phyloP scores from a whole-genome alignment of 2,329 filamentous ascomycete species.

The Nigrospora osmanthi region DNA sequence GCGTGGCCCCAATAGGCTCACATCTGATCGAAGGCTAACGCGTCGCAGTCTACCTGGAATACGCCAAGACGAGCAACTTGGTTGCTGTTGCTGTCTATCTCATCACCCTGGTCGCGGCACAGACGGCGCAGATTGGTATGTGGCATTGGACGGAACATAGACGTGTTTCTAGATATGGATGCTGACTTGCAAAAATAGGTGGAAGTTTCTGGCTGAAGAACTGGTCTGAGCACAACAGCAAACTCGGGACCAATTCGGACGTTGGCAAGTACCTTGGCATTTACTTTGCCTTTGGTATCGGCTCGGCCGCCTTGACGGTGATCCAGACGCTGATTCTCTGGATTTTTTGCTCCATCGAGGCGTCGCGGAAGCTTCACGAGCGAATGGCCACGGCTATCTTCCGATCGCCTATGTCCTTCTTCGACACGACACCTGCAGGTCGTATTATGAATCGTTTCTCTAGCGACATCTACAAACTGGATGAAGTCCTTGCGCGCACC shows the following conservation, averaged over 20 bases:
- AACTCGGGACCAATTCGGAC: slow-evolving; percentile 59
- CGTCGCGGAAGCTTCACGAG: slow-evolving; percentile 92
- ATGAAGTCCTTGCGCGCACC: slow-evolving; percentile 88
- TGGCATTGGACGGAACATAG: slow-evolving; percentile 10
- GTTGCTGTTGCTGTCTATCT: slow-evolving; percentile 77
- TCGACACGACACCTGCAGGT: slow-evolving; percentile 94
- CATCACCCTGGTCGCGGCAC: slow-evolving; percentile 66
- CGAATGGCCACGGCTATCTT: slow-evolving; percentile 97
- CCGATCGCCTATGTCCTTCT: slow-evolving; percentile 96
- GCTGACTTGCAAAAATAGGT: slow-evolving; percentile 22
- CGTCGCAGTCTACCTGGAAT: slow-evolving; percentile 70
- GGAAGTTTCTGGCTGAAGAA: slow-evolving; percentile 89
- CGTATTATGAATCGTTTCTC: slow-evolving; percentile 96
- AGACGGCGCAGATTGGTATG: slow-evolving; percentile 73
- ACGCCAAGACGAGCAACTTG: slow-evolving; percentile 90
- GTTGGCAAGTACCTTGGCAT: slow-evolving; percentile 89
- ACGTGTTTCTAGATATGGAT: slow-evolving; percentile 15
- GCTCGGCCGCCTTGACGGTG: slow-evolving; percentile 76
- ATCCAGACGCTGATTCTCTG: slow-evolving; percentile 90
- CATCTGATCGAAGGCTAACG: slow-evolving; percentile 5
- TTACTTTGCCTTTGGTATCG: slow-evolving; percentile 91
- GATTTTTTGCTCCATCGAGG: slow-evolving; percentile 99
- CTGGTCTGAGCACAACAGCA: slow-evolving; percentile 78
- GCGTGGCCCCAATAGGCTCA: slow-evolving; percentile 8
- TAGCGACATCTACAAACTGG: slow-evolving; percentile 74